Evolutionary conservation across 2,329 filamentous ascomycete genomes (phyloP).

Genomic region (Rutstroemia sp.): DNA sequence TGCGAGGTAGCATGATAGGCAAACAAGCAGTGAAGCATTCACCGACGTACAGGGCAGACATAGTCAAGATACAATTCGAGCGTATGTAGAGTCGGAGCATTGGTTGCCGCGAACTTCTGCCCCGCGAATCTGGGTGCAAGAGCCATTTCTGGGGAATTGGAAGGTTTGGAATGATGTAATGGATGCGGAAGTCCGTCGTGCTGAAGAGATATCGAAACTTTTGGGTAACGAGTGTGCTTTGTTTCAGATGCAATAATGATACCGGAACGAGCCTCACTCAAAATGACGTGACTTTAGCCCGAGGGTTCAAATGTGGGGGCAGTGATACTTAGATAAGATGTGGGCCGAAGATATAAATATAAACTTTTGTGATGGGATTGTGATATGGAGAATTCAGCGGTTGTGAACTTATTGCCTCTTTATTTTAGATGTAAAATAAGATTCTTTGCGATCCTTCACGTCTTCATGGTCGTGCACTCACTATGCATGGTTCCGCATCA

Average conservation of each 20-base stretch:
- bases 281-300: background rate
- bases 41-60: slow-evolving; percentile 55
- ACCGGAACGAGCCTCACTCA: background rate
- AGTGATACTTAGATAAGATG: background rate
- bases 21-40: background rate
- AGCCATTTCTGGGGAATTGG: slow-evolving; percentile 46
- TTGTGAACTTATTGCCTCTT: too few relatives aligned
- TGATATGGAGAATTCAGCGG: too few relatives aligned
- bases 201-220: too few relatives aligned
- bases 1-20: background rate
- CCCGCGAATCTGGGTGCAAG: slow-evolving; percentile 71
- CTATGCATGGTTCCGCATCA: too few relatives aligned
- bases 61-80: slow-evolving; percentile 76
- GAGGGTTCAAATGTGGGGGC: background rate
- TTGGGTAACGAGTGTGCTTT: too few relatives aligned
- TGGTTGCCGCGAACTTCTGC: slow-evolving; percentile 48
- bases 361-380: too few relatives aligned
- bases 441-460: too few relatives aligned
- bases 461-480: too few relatives aligned
- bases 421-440: too few relatives aligned
- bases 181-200: too few relatives aligned
- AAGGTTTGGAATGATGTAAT: background rate
- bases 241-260: too few relatives aligned
- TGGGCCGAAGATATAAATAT: too few relatives aligned
- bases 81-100: slow-evolving; percentile 46